Conservation (phyloP, 2,329 filamentous ascomycete genomes). For the Hirsutella minnesotensis region DNA sequence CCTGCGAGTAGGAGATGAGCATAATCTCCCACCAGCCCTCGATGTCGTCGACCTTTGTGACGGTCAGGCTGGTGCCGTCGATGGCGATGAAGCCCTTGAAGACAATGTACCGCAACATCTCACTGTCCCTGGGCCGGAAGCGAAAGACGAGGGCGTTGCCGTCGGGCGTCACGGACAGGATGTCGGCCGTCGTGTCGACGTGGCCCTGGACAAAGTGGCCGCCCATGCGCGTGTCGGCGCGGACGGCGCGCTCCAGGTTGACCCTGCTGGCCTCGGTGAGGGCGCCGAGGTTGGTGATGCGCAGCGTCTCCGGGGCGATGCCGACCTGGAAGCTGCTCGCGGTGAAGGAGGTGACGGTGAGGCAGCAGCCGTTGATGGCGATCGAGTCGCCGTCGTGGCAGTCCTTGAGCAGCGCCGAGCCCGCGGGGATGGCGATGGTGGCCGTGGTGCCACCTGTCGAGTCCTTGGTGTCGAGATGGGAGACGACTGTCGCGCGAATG, state of each 20-base stretch:
- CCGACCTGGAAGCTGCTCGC: slow-evolving; percentile 69
- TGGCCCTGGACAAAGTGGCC: slow-evolving; percentile 98
- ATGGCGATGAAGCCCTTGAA: slow-evolving; percentile 94
- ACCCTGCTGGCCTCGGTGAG: slow-evolving; percentile 56
- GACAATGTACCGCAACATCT: slow-evolving; percentile 75
- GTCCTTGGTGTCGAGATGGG: slow-evolving; percentile 69
- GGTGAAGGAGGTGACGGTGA: slow-evolving; percentile 63
- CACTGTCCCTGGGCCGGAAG: slow-evolving; percentile 57
- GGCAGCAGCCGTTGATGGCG: slow-evolving; percentile 86
- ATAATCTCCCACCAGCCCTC: slow-evolving; percentile 89
- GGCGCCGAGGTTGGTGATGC: slow-evolving; percentile 83
- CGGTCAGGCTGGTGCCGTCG: slow-evolving; percentile 87
- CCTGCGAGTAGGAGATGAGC: slow-evolving; percentile 94
- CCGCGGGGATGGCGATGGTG: slow-evolving; percentile 61
- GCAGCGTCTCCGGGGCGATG: slow-evolving; percentile 88
- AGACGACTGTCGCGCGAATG: slow-evolving; percentile 53
- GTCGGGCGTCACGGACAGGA: slow-evolving; percentile 62
- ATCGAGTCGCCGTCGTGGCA: slow-evolving; percentile 87
- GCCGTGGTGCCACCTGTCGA: slow-evolving; percentile 79
- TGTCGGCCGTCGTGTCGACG: slow-evolving; percentile 77
- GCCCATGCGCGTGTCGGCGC: slow-evolving; percentile 87
- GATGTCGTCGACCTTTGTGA: slow-evolving; percentile 73
- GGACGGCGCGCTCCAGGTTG: slow-evolving; percentile 90
- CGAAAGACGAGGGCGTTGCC: slow-evolving; percentile 85
- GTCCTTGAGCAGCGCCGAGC: slow-evolving; percentile 67